These are phyloP conservation scores for Allantophomopsis lycopodina DNA, from an alignment of 2,329 filamentous ascomycete species.

Conservation along the genomic window DNA sequence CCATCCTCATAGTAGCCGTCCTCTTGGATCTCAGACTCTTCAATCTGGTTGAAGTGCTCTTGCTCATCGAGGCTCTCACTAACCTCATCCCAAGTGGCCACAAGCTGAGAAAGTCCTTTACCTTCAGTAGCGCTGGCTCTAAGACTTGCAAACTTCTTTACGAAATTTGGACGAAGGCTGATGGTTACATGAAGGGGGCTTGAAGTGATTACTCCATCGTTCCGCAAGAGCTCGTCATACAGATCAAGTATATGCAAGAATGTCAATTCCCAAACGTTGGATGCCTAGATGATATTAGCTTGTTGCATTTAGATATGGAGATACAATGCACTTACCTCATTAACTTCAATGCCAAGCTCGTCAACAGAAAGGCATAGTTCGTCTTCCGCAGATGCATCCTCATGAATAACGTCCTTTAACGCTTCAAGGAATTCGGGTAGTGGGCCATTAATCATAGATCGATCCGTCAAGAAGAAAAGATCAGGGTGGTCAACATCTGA, in stretches of 20 bases:
- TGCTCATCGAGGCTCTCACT: slow-evolving; percentile 10
- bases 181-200: slow-evolving; percentile 45
- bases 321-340: slow-evolving; percentile 32
- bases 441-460: slow-evolving; percentile 33
- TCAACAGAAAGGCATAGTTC: slow-evolving; percentile 41
- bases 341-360: slow-evolving; percentile 37
- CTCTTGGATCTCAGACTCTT: too few species aligned
- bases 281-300: slow-evolving; percentile 29
- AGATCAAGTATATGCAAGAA: slow-evolving; percentile 43
- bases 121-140: slow-evolving; percentile 37
- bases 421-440: slow-evolving; percentile 40
- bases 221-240: slow-evolving; percentile 41
- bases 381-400: slow-evolving; percentile 39
- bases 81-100: slow-evolving; percentile 10
- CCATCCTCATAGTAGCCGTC: background rate
- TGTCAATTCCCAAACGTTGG: slow-evolving; percentile 31
- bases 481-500: slow-evolving; percentile 34
- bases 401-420: slow-evolving; percentile 37
- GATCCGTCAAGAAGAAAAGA: slow-evolving; percentile 41
- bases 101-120: slow-evolving; percentile 26
- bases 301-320: background rate
- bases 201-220: slow-evolving; percentile 38
- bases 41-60: background rate
- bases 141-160: slow-evolving; percentile 35
- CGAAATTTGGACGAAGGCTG: slow-evolving; percentile 36